phyloP scores from a whole-genome alignment of 208 protist species.

The Leishmania lainsoni region DNA sequence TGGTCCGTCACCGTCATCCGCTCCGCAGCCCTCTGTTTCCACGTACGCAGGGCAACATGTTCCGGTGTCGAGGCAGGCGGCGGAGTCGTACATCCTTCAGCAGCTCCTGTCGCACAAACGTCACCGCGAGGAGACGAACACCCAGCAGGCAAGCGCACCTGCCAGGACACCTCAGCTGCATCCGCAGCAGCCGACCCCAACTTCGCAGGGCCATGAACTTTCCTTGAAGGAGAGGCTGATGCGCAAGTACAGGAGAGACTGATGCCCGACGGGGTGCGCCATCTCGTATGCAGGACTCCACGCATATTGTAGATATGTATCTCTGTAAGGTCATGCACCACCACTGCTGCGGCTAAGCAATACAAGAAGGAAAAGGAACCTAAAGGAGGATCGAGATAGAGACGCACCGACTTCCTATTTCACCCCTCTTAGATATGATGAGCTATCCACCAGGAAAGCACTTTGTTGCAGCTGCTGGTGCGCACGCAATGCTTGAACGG shows the following conservation, averaged over 20 bases:
- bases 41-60: background rate
- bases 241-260: constrained; percentile 46
- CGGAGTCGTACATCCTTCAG: constrained; percentile 69
- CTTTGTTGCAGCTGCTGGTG: background rate
- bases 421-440: background rate
- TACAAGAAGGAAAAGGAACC: background rate
- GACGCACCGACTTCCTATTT: background rate
- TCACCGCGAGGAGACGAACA: constrained; percentile 40
- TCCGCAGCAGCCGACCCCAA: background rate
- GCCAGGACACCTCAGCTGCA: background rate
- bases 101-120: constrained; percentile 70
- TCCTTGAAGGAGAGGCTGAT: constrained; percentile 68
- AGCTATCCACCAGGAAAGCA: background rate
- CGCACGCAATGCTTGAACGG: background rate
- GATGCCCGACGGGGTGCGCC: background rate
- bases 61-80: constrained; percentile 13
- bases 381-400: background rate
- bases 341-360: background rate
- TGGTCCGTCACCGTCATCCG: background rate
- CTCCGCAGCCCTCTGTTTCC: background rate
- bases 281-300: background rate
- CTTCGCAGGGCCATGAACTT: constrained; percentile 2
- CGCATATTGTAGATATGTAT: background rate
- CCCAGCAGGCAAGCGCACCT: background rate
- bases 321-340: background rate